Percentiles rank a stretch among this genome's conserved stretches.
These are phyloP conservation scores for Geranomyces michiganensis DNA, from an alignment of 192 early-diverging fungal genomes.

Conservation along the genomic window DNA sequence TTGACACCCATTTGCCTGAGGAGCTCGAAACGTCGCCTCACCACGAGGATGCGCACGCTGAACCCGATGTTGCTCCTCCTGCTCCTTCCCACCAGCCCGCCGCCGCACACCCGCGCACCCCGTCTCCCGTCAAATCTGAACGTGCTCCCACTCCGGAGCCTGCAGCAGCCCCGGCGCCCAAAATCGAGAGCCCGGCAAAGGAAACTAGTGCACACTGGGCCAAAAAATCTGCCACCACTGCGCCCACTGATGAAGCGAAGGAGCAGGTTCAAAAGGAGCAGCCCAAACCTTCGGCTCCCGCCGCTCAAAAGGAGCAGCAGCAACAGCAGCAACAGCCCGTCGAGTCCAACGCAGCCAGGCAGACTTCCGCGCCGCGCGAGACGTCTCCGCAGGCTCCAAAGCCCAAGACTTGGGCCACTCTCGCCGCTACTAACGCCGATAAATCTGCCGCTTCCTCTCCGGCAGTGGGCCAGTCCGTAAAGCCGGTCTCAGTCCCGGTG, in stretches of 20 bases:
- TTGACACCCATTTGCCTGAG: slow-evolving; percentile 35
- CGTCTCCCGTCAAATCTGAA: slow-evolving; percentile 26
- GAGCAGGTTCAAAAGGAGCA: background rate
- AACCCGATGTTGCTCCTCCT: slow-evolving; percentile 10
- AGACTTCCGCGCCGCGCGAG: slow-evolving; percentile 30
- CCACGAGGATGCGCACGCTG: slow-evolving; percentile 10
- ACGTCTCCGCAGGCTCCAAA: slow-evolving; percentile 46
- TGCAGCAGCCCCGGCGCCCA: background rate
- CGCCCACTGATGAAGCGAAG: too few relatives aligned
- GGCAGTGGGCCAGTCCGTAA: background rate
- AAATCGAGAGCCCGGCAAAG: background rate
- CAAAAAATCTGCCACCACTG: too few relatives aligned
- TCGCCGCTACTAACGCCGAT: slow-evolving; percentile 61
- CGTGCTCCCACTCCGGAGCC: slow-evolving; percentile 10
- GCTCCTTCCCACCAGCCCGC: background rate
- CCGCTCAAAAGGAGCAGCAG: slow-evolving; percentile 6
- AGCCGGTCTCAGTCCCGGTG: background rate
- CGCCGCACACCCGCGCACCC: slow-evolving; percentile 30
- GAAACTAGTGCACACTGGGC: background rate
- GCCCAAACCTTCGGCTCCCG: background rate
- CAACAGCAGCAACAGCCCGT: background rate
- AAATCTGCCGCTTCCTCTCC: slow-evolving; percentile 20
- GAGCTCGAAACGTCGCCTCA: slow-evolving; percentile 5
- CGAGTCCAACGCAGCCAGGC: background rate
- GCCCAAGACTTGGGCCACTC: slow-evolving; percentile 78